phyloP scores from a whole-genome alignment of 257 asterid species.

The Solanum chilense region DNA sequence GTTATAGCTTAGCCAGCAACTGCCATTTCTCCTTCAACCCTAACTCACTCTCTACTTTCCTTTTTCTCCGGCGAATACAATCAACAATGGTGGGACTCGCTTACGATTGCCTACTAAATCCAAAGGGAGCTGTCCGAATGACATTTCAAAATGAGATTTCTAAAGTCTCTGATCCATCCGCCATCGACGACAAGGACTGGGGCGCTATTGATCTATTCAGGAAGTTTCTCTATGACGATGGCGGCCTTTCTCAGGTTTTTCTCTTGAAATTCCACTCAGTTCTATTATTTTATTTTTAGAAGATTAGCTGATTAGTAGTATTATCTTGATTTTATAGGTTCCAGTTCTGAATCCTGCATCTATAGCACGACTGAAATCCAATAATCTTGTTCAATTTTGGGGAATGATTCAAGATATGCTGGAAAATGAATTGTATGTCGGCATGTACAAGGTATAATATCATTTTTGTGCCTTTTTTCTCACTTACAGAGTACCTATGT shows the following conservation, averaged over 20 bases:
- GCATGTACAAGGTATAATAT: slow-evolving; percentile 65
- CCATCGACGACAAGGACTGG: slow-evolving; percentile 73
- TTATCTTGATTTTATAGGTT: slow-evolving; percentile 33
- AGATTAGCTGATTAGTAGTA: neutral
- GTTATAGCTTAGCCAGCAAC: slow-evolving; percentile 5
- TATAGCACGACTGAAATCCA: slow-evolving; percentile 46
- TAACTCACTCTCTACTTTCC: neutral
- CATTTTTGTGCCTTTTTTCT: neutral
- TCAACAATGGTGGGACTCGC: slow-evolving; percentile 64
- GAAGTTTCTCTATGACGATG: slow-evolving; percentile 54
- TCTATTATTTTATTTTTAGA: neutral
- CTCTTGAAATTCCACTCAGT: neutral
- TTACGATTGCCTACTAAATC: slow-evolving; percentile 75
- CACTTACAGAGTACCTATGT: neutral
- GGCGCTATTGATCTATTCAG: slow-evolving; percentile 65
- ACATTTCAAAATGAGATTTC: slow-evolving; percentile 70
- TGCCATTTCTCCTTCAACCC: neutral
- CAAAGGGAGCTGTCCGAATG: slow-evolving; percentile 87
- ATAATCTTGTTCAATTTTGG: slow-evolving; percentile 75
- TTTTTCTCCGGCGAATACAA: neutral
- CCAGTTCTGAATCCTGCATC: slow-evolving; percentile 59
- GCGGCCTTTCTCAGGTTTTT: slow-evolving; percentile 54
- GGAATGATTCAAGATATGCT: slow-evolving; percentile 96
- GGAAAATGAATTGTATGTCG: slow-evolving; percentile 68
- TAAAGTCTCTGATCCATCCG: slow-evolving; percentile 27